These are phyloP conservation scores for Mycena floridula DNA, from an alignment of 768 basidiomycete genomes.

Conservation along the genomic window DNA sequence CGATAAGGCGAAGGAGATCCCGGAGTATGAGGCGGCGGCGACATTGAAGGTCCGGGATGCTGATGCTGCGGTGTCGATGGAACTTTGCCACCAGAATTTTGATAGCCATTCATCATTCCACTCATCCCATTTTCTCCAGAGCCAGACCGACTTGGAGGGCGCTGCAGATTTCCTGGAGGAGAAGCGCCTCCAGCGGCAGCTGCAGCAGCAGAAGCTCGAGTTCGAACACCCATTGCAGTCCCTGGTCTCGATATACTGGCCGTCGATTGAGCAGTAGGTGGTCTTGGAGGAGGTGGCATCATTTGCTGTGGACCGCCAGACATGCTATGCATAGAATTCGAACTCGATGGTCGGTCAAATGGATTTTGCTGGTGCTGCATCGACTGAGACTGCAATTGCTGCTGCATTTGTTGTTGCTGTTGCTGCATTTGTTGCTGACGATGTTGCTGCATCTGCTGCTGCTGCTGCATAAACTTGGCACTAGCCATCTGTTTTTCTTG, in stretches of 20 bases:
- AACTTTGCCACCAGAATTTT: not conserved
- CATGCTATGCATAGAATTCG: too few relatives aligned
- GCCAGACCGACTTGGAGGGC: constrained; percentile 5
- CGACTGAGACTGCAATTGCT: not conserved
- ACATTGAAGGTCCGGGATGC: not conserved
- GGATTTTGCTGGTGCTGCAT: too few relatives aligned
- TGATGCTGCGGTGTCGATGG: not conserved
- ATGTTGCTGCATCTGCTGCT: not conserved
- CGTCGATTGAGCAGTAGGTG: not conserved
- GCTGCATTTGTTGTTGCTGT: not conserved
- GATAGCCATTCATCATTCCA: not conserved
- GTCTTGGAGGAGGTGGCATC: not conserved
- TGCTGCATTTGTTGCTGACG: not conserved
- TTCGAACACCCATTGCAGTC: constrained; percentile 6
- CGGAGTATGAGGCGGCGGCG: not conserved
- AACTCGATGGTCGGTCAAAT: not conserved
- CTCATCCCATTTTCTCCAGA: constrained; percentile 5
- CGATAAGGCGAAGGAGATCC: not conserved
- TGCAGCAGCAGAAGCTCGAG: constrained; percentile 1
- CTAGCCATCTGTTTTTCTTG: not conserved
- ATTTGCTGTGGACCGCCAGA: not conserved
- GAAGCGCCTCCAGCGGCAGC: not conserved
- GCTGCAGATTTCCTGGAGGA: constrained; percentile 1
- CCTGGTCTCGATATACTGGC: constrained; percentile 3
- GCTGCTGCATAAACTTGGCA: not conserved